A percentile compares a stretch with the other conserved stretches of the same genome.
phyloP scores from a whole-genome alignment of 495 filamentous ascomycete genomes.

The Darksidea phi region DNA sequence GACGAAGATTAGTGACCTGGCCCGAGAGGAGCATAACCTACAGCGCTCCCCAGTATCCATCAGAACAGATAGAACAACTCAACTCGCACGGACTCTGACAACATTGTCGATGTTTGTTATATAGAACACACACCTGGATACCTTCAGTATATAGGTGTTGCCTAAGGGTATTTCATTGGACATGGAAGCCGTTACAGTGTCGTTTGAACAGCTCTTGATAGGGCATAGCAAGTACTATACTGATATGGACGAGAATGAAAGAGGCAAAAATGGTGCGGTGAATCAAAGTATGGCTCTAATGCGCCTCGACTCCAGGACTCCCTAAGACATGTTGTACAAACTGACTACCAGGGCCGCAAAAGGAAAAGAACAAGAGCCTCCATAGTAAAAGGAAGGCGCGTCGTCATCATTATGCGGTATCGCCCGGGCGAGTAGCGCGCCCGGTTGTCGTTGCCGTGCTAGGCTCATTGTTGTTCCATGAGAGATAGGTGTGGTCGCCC shows the following conservation, averaged over 20 bases:
- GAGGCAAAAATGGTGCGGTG: conserved; percentile 17
- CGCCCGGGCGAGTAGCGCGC: conserved; percentile 38
- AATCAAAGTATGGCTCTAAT: conserved; percentile 18
- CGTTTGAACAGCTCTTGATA: too few relatives aligned
- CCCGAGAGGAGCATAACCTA: not conserved
- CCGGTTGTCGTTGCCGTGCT: conserved; percentile 60
- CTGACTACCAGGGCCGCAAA: conserved; percentile 25
- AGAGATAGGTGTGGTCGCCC: conserved; percentile 94
- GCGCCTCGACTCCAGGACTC: conserved; percentile 26
- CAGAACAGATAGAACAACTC: too few relatives aligned
- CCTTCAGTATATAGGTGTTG: too few relatives aligned
- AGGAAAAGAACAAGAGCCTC: conserved; percentile 21
- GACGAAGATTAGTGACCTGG: too few relatives aligned
- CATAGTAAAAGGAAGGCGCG: not conserved
- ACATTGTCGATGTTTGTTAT: too few relatives aligned
- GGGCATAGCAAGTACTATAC: not conserved
- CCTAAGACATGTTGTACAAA: conserved; percentile 23
- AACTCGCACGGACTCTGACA: too few relatives aligned
- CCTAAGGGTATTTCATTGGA: too few relatives aligned
- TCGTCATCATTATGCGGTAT: conserved; percentile 37
- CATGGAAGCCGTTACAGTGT: too few relatives aligned
- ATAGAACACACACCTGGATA: too few relatives aligned
- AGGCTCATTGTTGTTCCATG: conserved; percentile 89
- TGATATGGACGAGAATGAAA: not conserved
- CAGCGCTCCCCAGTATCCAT: not conserved